A percentile compares a stretch with the other conserved stretches of the same genome.
phyloP scores from a whole-genome alignment of 2,329 filamentous ascomycete genomes.

The Penicillium corylophilum region DNA sequence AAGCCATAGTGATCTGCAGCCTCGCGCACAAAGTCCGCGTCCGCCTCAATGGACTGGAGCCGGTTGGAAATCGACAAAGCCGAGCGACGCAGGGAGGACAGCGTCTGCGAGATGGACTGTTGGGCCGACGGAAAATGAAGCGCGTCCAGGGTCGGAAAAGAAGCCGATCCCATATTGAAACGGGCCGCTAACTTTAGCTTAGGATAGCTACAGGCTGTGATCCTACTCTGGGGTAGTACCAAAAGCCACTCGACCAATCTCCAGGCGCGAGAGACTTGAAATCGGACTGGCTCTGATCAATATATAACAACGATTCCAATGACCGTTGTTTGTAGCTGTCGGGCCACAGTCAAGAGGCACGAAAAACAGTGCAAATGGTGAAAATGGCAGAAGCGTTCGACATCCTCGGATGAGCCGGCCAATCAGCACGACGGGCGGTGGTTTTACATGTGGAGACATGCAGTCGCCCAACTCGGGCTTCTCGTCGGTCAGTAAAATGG shows the following conservation, averaged over 20 bases:
- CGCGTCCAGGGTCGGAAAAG: slow-evolving; percentile 38
- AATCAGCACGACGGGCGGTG: slow-evolving; percentile 14
- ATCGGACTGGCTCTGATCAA: neutral
- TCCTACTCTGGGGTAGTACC: slow-evolving; percentile 10
- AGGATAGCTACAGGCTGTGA: neutral
- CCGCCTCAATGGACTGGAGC: slow-evolving; percentile 72
- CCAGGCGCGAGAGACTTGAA: neutral
- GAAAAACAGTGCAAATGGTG: slow-evolving; percentile 1
- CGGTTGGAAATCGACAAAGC: slow-evolving; percentile 79
- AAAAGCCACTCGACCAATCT: neutral
- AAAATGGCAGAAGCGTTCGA: slow-evolving; percentile 15
- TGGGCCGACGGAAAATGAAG: slow-evolving; percentile 56
- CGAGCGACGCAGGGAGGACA: slow-evolving; percentile 71
- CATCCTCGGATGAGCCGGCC: slow-evolving; percentile 9
- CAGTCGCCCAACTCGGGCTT: neutral
- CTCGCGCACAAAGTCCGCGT: slow-evolving; percentile 70
- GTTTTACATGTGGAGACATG: slow-evolving; percentile 1
- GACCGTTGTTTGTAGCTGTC: neutral
- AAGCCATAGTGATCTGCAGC: slow-evolving; percentile 55
- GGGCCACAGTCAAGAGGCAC: neutral
- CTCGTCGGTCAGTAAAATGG: neutral
- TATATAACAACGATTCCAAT: neutral
- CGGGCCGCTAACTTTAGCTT: neutral
- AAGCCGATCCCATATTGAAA: slow-evolving; percentile 27
- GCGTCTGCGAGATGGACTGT: slow-evolving; percentile 67